phyloP scores from a whole-genome alignment of 2,329 filamentous ascomycete genomes.

The Zymoseptoria ardabiliae region DNA sequence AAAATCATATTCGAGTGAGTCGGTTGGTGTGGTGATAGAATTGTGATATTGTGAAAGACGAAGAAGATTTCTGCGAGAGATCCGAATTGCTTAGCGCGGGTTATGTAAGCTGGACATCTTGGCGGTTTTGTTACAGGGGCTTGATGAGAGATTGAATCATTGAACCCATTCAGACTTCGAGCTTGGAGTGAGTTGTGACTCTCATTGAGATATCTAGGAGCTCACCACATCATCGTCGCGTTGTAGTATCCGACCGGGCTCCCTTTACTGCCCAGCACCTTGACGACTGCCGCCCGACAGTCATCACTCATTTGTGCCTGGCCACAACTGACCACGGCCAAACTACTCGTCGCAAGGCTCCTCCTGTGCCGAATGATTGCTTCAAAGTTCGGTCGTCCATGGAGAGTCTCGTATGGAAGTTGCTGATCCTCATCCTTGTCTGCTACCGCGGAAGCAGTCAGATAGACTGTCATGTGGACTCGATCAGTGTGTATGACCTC shows the following conservation, averaged over 20 bases:
- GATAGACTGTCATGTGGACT: conserved; percentile 16
- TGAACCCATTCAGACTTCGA: too few species aligned
- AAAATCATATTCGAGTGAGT: not conserved
- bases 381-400: conserved; percentile 16
- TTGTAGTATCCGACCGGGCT: conserved; percentile 16
- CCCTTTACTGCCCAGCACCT: conserved; percentile 13
- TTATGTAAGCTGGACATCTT: not conserved
- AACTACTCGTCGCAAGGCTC: conserved; percentile 5
- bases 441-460: conserved; percentile 8
- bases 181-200: not conserved
- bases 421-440: conserved; percentile 4
- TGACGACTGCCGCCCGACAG: conserved; percentile 15
- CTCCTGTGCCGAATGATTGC: conserved; percentile 11
- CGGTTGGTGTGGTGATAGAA: not conserved
- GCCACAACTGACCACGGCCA: conserved; percentile 17
- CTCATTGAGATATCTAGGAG: not conserved
- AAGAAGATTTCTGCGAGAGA: not conserved
- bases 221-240: conserved; percentile 16
- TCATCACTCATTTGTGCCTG: conserved; percentile 15
- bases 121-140: not conserved
- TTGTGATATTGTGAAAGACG: not conserved
- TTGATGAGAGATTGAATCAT: not conserved
- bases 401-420: conserved; percentile 7
- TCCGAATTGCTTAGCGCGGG: not conserved
- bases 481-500: conserved; percentile 5